phyloP scores from a whole-genome alignment of 768 basidiomycete genomes.

The Calocybe gangraenosa region DNA sequence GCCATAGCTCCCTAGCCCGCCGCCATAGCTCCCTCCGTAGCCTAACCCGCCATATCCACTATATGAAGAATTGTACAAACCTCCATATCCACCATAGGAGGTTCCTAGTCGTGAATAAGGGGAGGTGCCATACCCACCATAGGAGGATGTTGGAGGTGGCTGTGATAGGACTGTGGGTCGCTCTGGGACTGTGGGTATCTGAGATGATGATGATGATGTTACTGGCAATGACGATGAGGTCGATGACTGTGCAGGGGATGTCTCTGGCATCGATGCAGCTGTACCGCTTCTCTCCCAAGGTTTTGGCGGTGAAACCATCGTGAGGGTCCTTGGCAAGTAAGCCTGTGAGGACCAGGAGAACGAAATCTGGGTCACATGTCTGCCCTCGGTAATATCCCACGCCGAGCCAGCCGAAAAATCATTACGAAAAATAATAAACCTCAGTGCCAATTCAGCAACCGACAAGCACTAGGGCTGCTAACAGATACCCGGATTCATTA shows the following conservation, averaged over 20 bases:
- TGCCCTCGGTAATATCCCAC: not conserved
- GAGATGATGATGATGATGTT: conserved; percentile 24
- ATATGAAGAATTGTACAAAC: too few relatives aligned
- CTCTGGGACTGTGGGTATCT: conserved; percentile 46
- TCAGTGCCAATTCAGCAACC: too few relatives aligned
- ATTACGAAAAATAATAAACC: too few relatives aligned
- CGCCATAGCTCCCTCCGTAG: conserved; percentile 24
- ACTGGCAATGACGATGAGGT: conserved; percentile 22
- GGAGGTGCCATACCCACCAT: conserved; percentile 35
- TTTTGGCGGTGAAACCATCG: conserved; percentile 84
- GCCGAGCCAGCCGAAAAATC: not conserved
- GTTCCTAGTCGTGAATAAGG: conserved; percentile 41
- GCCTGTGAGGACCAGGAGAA: not conserved
- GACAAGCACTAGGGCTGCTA: too few relatives aligned
- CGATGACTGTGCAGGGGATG: conserved; percentile 23
- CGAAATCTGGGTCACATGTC: conserved; percentile 3
- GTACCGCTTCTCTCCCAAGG: conserved; percentile 76
- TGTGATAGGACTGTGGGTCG: conserved; percentile 54
- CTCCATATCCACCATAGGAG: conserved; percentile 27
- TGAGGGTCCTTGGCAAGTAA: not conserved
- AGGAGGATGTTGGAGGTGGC: conserved; percentile 39
- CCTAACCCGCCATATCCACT: too few relatives aligned
- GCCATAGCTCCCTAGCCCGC: conserved; percentile 26
- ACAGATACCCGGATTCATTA: too few relatives aligned
- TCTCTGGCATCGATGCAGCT: conserved; percentile 24